Conservation (phyloP, 2,329 filamentous ascomycete species). For the Colletotrichum sp. region DNA sequence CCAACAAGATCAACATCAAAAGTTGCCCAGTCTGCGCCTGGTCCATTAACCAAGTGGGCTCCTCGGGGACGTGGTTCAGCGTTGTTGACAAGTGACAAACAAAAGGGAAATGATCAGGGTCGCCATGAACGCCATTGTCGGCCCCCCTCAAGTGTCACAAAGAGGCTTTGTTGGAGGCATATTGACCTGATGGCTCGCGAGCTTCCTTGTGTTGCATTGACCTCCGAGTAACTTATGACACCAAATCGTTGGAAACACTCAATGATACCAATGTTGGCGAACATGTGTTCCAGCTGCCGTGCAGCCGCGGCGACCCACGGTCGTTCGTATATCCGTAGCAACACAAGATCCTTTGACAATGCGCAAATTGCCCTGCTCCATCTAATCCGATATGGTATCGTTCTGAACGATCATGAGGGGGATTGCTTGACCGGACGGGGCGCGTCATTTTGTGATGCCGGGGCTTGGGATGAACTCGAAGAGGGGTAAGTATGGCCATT, state of each 20-base stretch:
- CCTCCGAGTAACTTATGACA: background rate
- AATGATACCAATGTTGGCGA: constrained; percentile 3
- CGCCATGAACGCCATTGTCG: background rate
- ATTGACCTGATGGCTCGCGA: background rate
- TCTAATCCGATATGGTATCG: constrained; percentile 6
- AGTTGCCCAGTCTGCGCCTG: background rate
- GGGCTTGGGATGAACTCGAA: background rate
- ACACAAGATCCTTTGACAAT: constrained; percentile 7
- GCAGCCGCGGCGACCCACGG: constrained; percentile 4
- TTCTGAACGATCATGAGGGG: constrained; percentile 16
- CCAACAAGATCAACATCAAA: background rate
- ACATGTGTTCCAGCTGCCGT: background rate
- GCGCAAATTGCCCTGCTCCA: background rate
- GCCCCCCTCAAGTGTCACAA: background rate
- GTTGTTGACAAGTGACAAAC: background rate
- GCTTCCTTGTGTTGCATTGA: background rate
- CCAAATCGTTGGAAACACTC: background rate
- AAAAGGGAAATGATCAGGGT: constrained; percentile 11
- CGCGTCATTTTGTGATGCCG: constrained; percentile 17
- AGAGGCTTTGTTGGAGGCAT: background rate
- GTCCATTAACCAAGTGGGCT: background rate
- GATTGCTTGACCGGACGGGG: constrained; percentile 10
- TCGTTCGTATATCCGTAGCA: constrained; percentile 12
- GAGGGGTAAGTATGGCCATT: constrained; percentile 1
- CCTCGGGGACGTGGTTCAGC: background rate